Evolutionary conservation across 441 rosid genomes (phyloP).

Genomic region (Populus hybrid): DNA sequence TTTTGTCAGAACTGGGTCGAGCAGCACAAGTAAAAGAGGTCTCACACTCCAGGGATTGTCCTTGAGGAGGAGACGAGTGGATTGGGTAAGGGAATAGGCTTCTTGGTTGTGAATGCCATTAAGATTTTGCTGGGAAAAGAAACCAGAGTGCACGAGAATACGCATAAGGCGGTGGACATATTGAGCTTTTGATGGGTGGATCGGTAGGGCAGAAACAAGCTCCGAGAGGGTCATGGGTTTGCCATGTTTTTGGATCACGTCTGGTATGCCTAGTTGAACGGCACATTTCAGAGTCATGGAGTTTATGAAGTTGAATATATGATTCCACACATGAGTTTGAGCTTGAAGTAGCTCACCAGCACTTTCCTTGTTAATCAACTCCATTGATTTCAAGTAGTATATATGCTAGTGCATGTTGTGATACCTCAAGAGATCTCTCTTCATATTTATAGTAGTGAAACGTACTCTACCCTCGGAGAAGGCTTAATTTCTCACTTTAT

Average conservation of each 20-base stretch:
- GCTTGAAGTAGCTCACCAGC: slow-evolving; percentile 15
- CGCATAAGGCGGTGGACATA: no score
- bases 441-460: no score
- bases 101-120: background rate
- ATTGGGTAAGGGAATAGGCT: slow-evolving; percentile 21
- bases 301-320: slow-evolving; percentile 1
- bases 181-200: no score
- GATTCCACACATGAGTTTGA: slow-evolving; percentile 12
- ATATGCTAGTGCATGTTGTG: no score
- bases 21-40: background rate
- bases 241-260: slow-evolving; percentile 9
- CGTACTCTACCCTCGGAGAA: no score
- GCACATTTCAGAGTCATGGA: slow-evolving; percentile 24
- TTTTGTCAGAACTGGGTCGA: slow-evolving; percentile 7
- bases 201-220: no score
- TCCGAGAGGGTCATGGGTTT: no score
- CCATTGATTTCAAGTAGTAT: background rate
- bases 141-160: slow-evolving; percentile 4
- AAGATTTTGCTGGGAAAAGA: slow-evolving; percentile 15
- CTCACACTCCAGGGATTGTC: slow-evolving; percentile 10
- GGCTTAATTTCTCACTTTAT: no score
- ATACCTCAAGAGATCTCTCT: no score
- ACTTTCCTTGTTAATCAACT: background rate
- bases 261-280: slow-evolving; percentile 17
- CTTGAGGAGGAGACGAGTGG: slow-evolving; percentile 20